phyloP scores from a whole-genome alignment of 2,329 filamentous ascomycete genomes.

The Fusarium sp. region DNA sequence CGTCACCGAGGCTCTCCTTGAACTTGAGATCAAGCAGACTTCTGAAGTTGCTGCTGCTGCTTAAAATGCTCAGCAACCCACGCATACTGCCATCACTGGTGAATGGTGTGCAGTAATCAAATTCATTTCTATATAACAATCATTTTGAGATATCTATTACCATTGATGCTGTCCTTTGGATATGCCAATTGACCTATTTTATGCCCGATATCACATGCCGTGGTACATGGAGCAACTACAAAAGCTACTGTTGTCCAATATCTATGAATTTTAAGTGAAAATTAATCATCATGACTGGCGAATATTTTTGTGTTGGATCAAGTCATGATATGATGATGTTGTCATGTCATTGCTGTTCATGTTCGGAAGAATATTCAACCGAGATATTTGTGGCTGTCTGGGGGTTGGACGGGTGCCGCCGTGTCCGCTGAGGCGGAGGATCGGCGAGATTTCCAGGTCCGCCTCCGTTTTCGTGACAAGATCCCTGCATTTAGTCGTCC shows the following conservation, averaged over 20 bases:
- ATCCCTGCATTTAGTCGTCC: constrained; percentile 32
- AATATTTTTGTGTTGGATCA: not conserved
- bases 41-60: constrained; percentile 50
- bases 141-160: constrained; percentile 40
- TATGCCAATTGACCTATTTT: constrained; percentile 42
- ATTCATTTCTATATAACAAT: constrained; percentile 42
- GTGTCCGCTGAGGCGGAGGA: constrained; percentile 44
- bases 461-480: constrained; percentile 42
- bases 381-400: not conserved
- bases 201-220: constrained; percentile 14
- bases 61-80: constrained; percentile 11
- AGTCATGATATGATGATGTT: not conserved
- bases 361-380: constrained; percentile 24
- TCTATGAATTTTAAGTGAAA: not conserved
- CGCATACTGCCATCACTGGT: constrained; percentile 10
- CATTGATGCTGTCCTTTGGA: constrained; percentile 28
- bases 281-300: not conserved
- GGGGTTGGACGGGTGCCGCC: not conserved
- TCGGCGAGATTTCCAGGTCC: constrained; percentile 49
- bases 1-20: constrained; percentile 71
- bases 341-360: not conserved
- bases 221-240: constrained; percentile 21
- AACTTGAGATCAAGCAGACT: constrained; percentile 62
- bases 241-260: not conserved
- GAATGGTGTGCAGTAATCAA: constrained; percentile 25